These are phyloP conservation scores for Candida tibetensis DNA, from an alignment of 805 yeast genomes.

Conservation along the genomic window DNA sequence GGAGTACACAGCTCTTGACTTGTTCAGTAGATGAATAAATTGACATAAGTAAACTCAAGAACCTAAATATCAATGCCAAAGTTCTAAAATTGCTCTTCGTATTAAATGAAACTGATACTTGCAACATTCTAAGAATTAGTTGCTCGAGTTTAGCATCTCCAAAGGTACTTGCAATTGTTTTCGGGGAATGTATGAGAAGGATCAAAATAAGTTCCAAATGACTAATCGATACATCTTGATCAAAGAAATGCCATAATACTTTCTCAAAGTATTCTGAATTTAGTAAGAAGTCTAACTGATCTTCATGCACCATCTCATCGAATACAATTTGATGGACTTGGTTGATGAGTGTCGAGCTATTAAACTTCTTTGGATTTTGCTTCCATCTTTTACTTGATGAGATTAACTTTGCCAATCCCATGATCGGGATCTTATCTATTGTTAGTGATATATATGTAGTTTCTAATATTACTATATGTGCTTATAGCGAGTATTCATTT, in stretches of 20 bases:
- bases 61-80: slow-evolving; percentile 10
- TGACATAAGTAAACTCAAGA: slow-evolving; percentile 6
- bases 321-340: slow-evolving; percentile 15
- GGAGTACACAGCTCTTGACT: slow-evolving; percentile 19
- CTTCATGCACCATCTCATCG: slow-evolving; percentile 1
- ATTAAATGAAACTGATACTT: slow-evolving; percentile 17
- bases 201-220: slow-evolving; percentile 38
- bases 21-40: slow-evolving; percentile 11
- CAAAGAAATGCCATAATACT: slow-evolving; percentile 43
- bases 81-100: slow-evolving; percentile 14
- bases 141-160: slow-evolving; percentile 22
- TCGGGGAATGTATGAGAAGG: slow-evolving; percentile 8
- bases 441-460: no score
- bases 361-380: slow-evolving; percentile 16
- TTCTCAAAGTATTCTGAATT: slow-evolving; percentile 21
- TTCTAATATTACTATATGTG: no score
- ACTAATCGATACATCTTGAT: slow-evolving; percentile 35
- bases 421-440: no score
- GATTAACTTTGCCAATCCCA: background rate
- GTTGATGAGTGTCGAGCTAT: slow-evolving; percentile 11
- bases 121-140: slow-evolving; percentile 28
- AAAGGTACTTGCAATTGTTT: slow-evolving; percentile 6
- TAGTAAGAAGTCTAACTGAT: slow-evolving; percentile 7
- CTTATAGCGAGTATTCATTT: background rate
- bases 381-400: slow-evolving; percentile 15